Percentiles rank a stretch among this genome's conserved stretches.
These are phyloP conservation scores for Lactuca sativa DNA, from an alignment of 129 eudicot genomes.

Conservation along the genomic window DNA sequence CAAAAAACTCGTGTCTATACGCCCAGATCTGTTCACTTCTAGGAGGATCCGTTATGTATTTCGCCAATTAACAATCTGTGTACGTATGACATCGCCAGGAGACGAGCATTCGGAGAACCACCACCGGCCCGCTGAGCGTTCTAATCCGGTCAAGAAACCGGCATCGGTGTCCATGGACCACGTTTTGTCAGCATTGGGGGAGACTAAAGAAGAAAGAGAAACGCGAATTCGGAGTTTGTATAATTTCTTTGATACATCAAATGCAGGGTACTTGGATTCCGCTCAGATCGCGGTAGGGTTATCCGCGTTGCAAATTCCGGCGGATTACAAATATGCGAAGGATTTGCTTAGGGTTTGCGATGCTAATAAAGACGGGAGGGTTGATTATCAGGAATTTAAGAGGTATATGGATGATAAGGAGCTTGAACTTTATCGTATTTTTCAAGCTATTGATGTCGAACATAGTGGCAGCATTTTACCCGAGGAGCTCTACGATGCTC, in stretches of 20 bases:
- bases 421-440: conserved; percentile 85
- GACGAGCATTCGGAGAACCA: conserved; percentile 12
- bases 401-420: conserved; percentile 99
- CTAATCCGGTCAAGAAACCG: conserved; percentile 72
- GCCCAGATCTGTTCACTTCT: conserved; percentile 34
- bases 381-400: conserved; percentile 82
- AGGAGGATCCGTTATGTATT: conserved; percentile 27
- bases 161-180: conserved; percentile 80
- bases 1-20: conserved; percentile 6
- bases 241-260: conserved; percentile 63
- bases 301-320: conserved; percentile 78
- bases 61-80: conserved; percentile 14
- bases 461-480: conserved; percentile 95
- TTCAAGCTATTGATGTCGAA: conserved; percentile 95
- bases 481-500: conserved; percentile 96
- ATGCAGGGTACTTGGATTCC: conserved; percentile 73
- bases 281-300: conserved; percentile 75
- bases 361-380: conserved; percentile 85
- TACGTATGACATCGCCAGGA: conserved; percentile 41
- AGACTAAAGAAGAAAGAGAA: conserved; percentile 86
- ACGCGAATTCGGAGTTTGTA: conserved; percentile 66
- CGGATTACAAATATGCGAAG: conserved; percentile 90
- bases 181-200: conserved; percentile 71
- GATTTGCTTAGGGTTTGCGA: conserved; percentile 86
- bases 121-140: conserved; percentile 32